Evolutionary conservation across 257 asterid species (phyloP).

Genomic region (Nicotiana knightiana): DNA sequence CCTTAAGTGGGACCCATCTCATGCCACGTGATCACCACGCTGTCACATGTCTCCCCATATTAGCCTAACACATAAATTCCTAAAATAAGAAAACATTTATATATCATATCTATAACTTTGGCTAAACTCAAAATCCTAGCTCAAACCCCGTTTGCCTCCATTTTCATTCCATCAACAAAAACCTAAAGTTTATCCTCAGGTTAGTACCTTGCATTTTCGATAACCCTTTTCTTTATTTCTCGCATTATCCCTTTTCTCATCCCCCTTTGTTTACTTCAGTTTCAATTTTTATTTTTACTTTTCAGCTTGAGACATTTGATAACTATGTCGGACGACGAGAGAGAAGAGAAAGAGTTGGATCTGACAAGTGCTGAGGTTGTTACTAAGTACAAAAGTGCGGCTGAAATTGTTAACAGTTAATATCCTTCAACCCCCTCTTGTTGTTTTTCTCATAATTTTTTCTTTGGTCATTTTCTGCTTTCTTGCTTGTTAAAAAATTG

Average conservation of each 20-base stretch:
- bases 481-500: not conserved
- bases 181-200: not conserved
- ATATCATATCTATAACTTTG: not conserved
- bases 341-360: slow-evolving; percentile 93
- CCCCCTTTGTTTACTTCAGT: not conserved
- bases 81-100: not conserved
- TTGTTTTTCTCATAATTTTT: not conserved
- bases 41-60: not conserved
- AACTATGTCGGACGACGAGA: slow-evolving; percentile 83
- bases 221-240: not conserved
- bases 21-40: not conserved
- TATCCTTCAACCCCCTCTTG: not conserved
- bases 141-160: slow-evolving; percentile 15
- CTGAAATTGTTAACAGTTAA: slow-evolving; percentile 84
- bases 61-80: not conserved
- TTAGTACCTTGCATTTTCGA: not conserved
- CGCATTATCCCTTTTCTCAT: not conserved
- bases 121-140: slow-evolving; percentile 23
- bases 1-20: not conserved
- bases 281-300: not conserved
- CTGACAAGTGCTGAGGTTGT: slow-evolving; percentile 82
- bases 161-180: not conserved
- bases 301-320: slow-evolving; percentile 9
- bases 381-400: slow-evolving; percentile 85
- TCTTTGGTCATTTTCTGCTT: not conserved